phyloP scores from a whole-genome alignment of 306 rosid species.

The Biancaea sappan region DNA sequence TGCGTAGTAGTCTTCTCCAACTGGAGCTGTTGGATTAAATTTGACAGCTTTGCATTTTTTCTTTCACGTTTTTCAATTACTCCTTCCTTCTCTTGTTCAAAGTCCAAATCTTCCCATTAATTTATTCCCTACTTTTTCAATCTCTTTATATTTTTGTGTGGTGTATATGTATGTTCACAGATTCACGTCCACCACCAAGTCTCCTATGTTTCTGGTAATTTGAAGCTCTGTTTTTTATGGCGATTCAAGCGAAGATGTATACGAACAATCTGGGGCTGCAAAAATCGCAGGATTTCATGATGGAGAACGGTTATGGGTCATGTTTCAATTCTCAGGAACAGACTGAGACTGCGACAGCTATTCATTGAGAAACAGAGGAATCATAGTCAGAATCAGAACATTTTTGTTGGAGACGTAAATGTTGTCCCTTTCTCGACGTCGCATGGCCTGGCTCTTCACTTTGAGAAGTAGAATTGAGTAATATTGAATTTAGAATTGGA shows the following conservation, averaged over 20 bases:
- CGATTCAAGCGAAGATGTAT: slow-evolving; percentile 64
- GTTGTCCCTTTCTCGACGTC: background rate
- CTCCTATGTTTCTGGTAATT: too few relatives aligned
- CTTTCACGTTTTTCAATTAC: slow-evolving; percentile 43
- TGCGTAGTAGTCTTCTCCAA: too few relatives aligned
- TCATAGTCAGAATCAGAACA: too few relatives aligned
- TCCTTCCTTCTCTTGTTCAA: slow-evolving; percentile 8
- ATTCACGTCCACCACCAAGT: too few relatives aligned
- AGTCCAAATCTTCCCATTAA: slow-evolving; percentile 34
- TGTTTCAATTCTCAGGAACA: slow-evolving; percentile 40
- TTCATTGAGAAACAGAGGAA: slow-evolving; percentile 28
- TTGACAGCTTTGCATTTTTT: too few relatives aligned
- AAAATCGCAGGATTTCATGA: slow-evolving; percentile 38
- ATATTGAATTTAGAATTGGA: too few relatives aligned
- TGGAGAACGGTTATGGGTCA: slow-evolving; percentile 42
- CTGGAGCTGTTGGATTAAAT: too few relatives aligned
- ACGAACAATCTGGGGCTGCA: slow-evolving; percentile 48
- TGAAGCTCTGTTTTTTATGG: slow-evolving; percentile 27
- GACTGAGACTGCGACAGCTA: slow-evolving; percentile 20
- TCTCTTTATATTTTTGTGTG: too few relatives aligned
- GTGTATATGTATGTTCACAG: too few relatives aligned
- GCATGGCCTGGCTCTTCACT: slow-evolving; percentile 38
- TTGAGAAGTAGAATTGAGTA: slow-evolving; percentile 54
- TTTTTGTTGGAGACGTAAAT: slow-evolving; percentile 19
- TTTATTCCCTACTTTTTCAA: background rate